Evolutionary conservation across 768 basidiomycete species (phyloP).

Genomic region (Hypholoma sublateritium): DNA sequence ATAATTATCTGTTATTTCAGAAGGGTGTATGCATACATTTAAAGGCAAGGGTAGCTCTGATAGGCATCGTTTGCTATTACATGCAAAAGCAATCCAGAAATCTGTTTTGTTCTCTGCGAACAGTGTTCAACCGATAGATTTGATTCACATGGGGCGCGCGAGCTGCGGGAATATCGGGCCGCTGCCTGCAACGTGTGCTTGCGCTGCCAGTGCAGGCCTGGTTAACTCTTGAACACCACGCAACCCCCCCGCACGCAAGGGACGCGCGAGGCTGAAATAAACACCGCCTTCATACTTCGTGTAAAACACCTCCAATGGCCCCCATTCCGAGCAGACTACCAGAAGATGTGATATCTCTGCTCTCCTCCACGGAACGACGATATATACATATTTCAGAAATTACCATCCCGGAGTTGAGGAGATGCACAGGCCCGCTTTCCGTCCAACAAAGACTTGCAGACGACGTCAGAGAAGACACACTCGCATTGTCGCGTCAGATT

Average conservation of each 20-base stretch:
- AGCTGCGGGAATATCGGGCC: neutral
- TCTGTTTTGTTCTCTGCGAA: too few relatives aligned
- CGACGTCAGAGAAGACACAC: constrained; percentile 78
- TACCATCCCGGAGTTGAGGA: constrained; percentile 73
- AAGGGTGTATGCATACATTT: too few relatives aligned
- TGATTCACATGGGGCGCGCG: neutral
- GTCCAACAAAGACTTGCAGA: constrained; percentile 73
- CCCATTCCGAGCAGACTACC: constrained; percentile 58
- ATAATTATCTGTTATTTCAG: too few relatives aligned
- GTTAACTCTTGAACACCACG: too few relatives aligned
- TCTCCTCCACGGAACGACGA: constrained; percentile 54
- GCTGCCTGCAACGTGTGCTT: too few relatives aligned
- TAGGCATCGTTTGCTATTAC: too few relatives aligned
- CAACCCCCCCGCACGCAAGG: too few relatives aligned
- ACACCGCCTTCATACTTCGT: neutral
- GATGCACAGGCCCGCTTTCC: constrained; percentile 67
- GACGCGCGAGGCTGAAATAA: too few relatives aligned
- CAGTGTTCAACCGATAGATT: too few relatives aligned
- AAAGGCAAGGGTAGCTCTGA: too few relatives aligned
- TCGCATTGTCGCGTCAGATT: constrained; percentile 58
- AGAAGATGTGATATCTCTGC: constrained; percentile 46
- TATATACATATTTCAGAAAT: constrained; percentile 63
- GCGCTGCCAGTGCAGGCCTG: too few relatives aligned
- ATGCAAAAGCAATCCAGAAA: too few relatives aligned
- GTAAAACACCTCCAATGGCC: constrained; percentile 44